These are phyloP conservation scores for Quercus lobata DNA, from an alignment of 331 rosid genomes.

Conservation along the genomic window DNA sequence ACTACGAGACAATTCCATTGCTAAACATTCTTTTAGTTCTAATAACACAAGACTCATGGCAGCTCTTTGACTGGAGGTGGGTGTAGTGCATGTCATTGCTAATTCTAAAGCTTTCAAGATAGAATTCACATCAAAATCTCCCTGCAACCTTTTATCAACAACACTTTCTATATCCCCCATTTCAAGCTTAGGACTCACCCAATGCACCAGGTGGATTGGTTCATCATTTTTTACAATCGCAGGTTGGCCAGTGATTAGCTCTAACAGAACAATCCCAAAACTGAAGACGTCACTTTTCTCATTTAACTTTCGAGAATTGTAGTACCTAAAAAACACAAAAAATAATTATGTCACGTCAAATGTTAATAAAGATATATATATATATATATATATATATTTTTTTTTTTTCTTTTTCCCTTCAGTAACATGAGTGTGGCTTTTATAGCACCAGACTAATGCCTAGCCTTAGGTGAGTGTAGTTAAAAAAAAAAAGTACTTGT, in stretches of 20 bases:
- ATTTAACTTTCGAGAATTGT: constrained; percentile 27
- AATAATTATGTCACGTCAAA: not conserved
- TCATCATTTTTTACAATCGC: constrained; percentile 39
- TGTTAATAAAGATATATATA: not conserved
- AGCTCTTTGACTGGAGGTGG: constrained; percentile 47
- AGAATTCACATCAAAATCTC: constrained; percentile 32
- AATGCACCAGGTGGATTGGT: constrained; percentile 37
- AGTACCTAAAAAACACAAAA: constrained; percentile 34
- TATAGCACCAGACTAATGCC: too few relatives aligned
- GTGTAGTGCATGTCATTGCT: constrained; percentile 48
- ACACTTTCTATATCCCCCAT: constrained; percentile 24
- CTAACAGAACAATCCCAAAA: constrained; percentile 55
- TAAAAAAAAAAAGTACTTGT: not conserved
- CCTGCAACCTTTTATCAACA: constrained; percentile 45
- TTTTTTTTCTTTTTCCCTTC: too few relatives aligned
- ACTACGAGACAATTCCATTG: constrained; percentile 22
- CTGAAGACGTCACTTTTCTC: constrained; percentile 67
- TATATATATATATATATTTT: too few relatives aligned
- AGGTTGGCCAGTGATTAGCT: constrained; percentile 55
- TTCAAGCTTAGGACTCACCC: constrained; percentile 38
- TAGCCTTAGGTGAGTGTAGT: too few relatives aligned
- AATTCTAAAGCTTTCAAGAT: constrained; percentile 37
- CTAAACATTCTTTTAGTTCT: constrained; percentile 41
- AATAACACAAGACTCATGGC: constrained; percentile 38
- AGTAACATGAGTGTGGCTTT: too few relatives aligned